These are phyloP conservation scores for Saccharomyces mikatae DNA, from an alignment of 805 yeast species.

Conservation along the genomic window DNA sequence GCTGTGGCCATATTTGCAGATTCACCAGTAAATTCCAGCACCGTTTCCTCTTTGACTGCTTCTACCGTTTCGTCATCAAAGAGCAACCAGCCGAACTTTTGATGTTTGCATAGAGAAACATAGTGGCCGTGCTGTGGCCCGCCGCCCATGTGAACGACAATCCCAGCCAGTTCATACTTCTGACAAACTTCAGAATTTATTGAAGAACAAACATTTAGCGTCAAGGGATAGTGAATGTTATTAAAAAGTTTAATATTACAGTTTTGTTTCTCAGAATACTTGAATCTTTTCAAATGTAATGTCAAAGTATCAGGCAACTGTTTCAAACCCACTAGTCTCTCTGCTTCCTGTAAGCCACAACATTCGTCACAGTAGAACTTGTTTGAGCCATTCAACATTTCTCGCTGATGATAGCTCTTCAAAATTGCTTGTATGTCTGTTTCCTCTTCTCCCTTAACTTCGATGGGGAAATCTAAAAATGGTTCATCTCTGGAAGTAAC, in stretches of 20 bases:
- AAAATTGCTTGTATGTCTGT: conserved; percentile 51
- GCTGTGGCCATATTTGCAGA: conserved; percentile 84
- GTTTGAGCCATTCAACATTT: conserved; percentile 74
- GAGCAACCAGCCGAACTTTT: conserved; percentile 74
- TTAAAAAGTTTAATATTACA: conserved; percentile 80
- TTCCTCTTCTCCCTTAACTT: conserved; percentile 67
- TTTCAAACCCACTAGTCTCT: conserved; percentile 75
- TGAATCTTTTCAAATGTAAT: conserved; percentile 82
- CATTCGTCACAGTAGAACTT: conserved; percentile 91
- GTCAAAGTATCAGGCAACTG: conserved; percentile 71
- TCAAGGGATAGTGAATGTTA: conserved; percentile 70
- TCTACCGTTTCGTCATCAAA: conserved; percentile 96
- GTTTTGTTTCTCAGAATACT: conserved; percentile 74
- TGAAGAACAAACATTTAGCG: conserved; percentile 53
- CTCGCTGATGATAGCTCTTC: conserved; percentile 60
- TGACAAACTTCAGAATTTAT: conserved; percentile 36
- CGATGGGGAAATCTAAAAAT: conserved; percentile 79
- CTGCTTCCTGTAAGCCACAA: conserved; percentile 87
- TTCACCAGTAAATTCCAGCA: conserved; percentile 79
- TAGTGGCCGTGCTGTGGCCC: conserved; percentile 98
- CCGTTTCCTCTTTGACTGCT: conserved; percentile 71
- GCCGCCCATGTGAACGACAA: conserved; percentile 92
- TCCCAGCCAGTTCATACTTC: conserved; percentile 71
- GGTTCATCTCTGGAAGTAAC: conserved; percentile 74
- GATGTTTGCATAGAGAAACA: conserved; percentile 75